phyloP scores from a whole-genome alignment of 2,329 filamentous ascomycete species.

The Colletotrichum sp. region DNA sequence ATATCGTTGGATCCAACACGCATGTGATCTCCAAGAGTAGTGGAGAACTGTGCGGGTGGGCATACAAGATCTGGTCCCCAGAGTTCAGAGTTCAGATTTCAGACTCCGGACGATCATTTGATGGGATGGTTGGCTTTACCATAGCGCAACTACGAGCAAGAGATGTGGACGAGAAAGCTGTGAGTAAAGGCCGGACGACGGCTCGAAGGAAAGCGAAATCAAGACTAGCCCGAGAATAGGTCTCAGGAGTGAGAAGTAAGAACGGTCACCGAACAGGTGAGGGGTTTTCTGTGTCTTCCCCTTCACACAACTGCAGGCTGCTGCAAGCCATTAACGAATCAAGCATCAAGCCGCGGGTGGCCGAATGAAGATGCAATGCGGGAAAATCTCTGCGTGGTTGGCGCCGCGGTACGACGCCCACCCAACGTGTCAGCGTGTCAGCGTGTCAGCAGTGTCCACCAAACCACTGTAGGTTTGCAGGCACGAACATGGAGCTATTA shows the following conservation, averaged over 20 bases:
- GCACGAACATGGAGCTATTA: background rate
- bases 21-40: background rate
- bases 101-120: background rate
- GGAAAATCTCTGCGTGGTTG: background rate
- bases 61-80: background rate
- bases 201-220: background rate
- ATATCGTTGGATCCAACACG: background rate
- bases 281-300: background rate
- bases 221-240: background rate
- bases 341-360: background rate
- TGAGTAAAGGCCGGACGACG: background rate
- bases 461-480: conserved; percentile 13
- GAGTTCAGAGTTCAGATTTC: background rate
- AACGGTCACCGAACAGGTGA: background rate
- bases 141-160: background rate
- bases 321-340: conserved; percentile 1
- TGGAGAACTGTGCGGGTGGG: background rate
- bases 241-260: background rate
- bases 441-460: background rate
- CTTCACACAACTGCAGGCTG: background rate
- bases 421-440: background rate
- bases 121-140: background rate
- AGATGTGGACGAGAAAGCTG: background rate
- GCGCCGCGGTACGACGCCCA: background rate
- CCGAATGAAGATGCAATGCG: background rate